Base-by-base conservation (phyloP, 2,329 filamentous ascomycete species). In the Colletotrichum filicis region DNA sequence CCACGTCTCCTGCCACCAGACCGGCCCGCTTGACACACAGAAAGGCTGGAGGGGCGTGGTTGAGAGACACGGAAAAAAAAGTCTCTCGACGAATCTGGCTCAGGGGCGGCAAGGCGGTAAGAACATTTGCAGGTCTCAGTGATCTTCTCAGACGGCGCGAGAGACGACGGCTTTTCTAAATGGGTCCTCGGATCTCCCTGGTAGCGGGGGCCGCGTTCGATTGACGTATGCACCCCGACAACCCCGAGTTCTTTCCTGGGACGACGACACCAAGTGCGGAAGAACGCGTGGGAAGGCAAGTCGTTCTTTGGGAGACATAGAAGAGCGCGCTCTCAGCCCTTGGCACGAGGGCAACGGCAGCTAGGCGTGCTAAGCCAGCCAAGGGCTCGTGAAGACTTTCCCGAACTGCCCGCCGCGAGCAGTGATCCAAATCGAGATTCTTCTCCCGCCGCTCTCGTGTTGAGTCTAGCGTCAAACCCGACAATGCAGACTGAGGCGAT, bases 291-390 rank as follows among this genome's bases (percentile, higher is more conserved):
- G 52, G 32, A 66, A 22, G 28, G 52, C 12, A 11, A 4, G 9
- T 5, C 14, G 5, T 16, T 37, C 35, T 37, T 42, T 19, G 52
- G 32, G 5, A n/a, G 7, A 46, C 16, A n/a, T 3, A 7, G 16
- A 46, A 46, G 19, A 49, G 42, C 6, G 42, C 42, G 42, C 42
- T 19, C 16, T 55, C 52, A n/a, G 68, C 62, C 22, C 55, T 16
- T 59, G 68, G 62, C 66, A 72, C 65, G 69, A 68, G 69, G 52
- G 69, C 42, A 68, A 68, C 52, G 69, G 69, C 65, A 58, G 62
- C 68, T 70, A 42, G 37, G 37, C 37, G 37, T 42, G 37, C 37
- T 42, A 42, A 42, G 35, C 35, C 35, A 42, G 14, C 35, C 35
- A 56, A 37, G 32, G 32, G 62, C 24, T 37, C 49, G 32, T 37